A percentile compares a stretch with the other conserved stretches of the same genome.
Conservation (phyloP, 345 rosid genomes). For the Triadica sebifera region DNA sequence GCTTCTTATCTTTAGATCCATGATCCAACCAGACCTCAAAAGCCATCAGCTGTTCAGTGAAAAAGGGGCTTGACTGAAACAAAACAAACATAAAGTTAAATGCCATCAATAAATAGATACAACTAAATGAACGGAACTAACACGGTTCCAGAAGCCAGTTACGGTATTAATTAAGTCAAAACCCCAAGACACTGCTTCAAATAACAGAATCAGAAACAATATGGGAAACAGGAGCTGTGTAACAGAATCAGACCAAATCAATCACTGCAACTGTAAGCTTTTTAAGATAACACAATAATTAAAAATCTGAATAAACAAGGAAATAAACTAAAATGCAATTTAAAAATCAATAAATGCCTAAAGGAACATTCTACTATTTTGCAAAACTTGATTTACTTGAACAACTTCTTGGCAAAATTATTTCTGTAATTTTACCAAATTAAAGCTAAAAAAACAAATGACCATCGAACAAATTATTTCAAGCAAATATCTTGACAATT, state of each 20-base stretch:
- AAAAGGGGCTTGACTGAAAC: slow-evolving; percentile 89
- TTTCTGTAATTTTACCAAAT: no score
- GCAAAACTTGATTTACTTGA: no score
- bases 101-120: slow-evolving; percentile 9
- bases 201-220: not conserved
- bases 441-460: no score
- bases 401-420: no score
- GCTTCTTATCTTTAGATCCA: slow-evolving; percentile 94
- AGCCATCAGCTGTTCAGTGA: slow-evolving; percentile 91
- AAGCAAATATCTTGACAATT: no score
- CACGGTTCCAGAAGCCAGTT: not conserved
- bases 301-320: not conserved
- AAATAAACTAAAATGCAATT: not conserved
- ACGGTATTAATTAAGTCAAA: not conserved
- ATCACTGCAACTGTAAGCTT: not conserved
- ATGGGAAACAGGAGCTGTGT: not conserved
- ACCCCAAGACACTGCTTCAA: slow-evolving; percentile 30
- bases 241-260: not conserved
- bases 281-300: not conserved
- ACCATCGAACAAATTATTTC: no score
- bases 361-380: not conserved
- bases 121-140: not conserved
- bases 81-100: slow-evolving; percentile 13
- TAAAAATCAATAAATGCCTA: not conserved
- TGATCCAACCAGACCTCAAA: slow-evolving; percentile 99